Percentiles rank a stretch among this genome's conserved stretches.
Evolutionary conservation across 2,329 filamentous ascomycete species (phyloP).

Genomic region (Zalaria sp.): DNA sequence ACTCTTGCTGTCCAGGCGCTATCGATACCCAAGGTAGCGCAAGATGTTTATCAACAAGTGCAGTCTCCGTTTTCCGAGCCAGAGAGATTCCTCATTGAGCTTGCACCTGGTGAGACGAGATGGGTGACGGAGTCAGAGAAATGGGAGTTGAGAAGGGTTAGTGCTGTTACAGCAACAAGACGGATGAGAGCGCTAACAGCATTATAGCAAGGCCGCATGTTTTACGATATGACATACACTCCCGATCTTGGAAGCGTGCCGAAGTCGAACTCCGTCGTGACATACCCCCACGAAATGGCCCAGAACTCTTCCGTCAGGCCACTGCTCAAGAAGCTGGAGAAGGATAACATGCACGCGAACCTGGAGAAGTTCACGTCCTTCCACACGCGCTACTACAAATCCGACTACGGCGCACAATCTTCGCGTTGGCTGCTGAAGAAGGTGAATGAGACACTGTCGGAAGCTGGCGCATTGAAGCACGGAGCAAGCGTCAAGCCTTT

Average conservation of each 20-base stretch:
- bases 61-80: conserved; percentile 14
- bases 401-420: conserved; percentile 64
- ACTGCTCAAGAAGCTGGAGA: conserved; percentile 55
- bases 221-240: conserved; percentile 87
- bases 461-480: conserved; percentile 53
- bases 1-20: conserved; percentile 6
- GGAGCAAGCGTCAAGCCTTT: conserved; percentile 62
- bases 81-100: conserved; percentile 64
- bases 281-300: conserved; percentile 52
- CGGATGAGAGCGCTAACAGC: not conserved
- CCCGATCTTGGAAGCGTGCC: conserved; percentile 42
- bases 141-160: conserved; percentile 73
- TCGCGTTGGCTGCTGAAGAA: conserved; percentile 74
- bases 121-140: conserved; percentile 94
- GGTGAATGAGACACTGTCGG: conserved; percentile 56
- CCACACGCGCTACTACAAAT: conserved; percentile 73
- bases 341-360: conserved; percentile 62
- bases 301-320: conserved; percentile 53
- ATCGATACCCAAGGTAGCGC: conserved; percentile 6
- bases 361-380: conserved; percentile 67
- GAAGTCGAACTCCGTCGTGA: conserved; percentile 24
- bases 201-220: conserved; percentile 56
- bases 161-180: conserved; percentile 14
- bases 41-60: conserved; percentile 4
- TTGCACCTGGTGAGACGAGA: conserved; percentile 65